Evolutionary conservation across 345 rosid species (phyloP).

Genomic region (Sonneratia alba): DNA sequence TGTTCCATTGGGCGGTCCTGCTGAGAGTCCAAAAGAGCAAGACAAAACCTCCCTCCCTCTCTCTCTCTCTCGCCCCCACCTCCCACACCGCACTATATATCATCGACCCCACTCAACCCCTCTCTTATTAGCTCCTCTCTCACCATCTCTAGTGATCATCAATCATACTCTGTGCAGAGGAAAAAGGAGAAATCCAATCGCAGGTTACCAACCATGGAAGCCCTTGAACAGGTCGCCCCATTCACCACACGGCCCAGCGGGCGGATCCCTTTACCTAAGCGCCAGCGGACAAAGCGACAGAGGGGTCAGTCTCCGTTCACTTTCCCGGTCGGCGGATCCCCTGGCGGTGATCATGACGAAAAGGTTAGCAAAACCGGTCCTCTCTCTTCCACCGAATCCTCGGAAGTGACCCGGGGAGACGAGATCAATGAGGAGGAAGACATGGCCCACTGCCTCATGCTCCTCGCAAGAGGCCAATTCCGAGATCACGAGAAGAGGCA

Average conservation of each 20-base stretch:
- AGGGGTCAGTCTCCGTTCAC: conserved; percentile 51
- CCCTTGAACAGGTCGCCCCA: not conserved
- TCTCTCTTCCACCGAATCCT: not conserved
- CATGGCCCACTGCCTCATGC: conserved; percentile 85
- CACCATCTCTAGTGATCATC: not conserved
- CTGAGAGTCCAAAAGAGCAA: not conserved
- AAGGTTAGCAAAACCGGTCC: not conserved
- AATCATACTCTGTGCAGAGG: not conserved
- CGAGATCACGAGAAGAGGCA: conserved; percentile 7
- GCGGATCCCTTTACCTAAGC: conserved; percentile 30
- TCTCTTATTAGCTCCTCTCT: conserved; percentile 14
- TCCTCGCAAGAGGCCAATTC: conserved; percentile 63
- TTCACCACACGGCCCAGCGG: not conserved
- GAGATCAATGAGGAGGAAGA: conserved; percentile 66
- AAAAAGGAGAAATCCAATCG: not conserved
- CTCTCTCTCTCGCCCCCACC: not conserved
- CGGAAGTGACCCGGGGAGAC: conserved; percentile 10
- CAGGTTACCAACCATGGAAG: conserved; percentile 6
- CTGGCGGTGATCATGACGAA: conserved; percentile 5
- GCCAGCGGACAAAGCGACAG: conserved; percentile 69
- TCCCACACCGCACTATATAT: conserved; percentile 6
- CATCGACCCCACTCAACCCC: conserved; percentile 5
- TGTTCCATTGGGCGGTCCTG: conserved; percentile 1
- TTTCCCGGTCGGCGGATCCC: conserved; percentile 7
- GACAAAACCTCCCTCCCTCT: conserved; percentile 1